Evolutionary conservation across 108 stramenopile genomes (phyloP), one percentile per base, ranked within the genome.

Genomic region (Cyclotella choctawhatcheeana): DNA sequence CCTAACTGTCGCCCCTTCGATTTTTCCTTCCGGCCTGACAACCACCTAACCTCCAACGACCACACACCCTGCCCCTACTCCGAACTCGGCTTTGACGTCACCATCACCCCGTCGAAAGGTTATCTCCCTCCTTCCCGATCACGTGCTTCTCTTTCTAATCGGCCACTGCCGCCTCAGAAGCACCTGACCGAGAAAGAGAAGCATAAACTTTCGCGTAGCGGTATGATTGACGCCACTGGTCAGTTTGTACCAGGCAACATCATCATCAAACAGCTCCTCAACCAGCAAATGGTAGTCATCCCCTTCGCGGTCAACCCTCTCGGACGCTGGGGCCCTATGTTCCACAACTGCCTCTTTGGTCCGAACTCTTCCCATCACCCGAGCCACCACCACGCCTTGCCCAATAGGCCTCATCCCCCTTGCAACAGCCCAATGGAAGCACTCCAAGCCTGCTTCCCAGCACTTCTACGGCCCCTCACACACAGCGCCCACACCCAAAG

Each of bases 321-420:
- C 26, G 61, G 61, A 8, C 40, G 33, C 0, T 27, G 40, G 2
- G 61, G 40, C 40, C 21, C n/a, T 0, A 44, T 62, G 26, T 26
- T 40, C 61, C 61, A 40, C 27, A 40, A 34, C 4, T 62, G 35
- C 5, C 61, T 62, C 20, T 62, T 62, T 17, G 61, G 35, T 22
- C 54, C 37, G 8, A 48, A n/a, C n/a, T n/a, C 47, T 17, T 8
- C 17, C n/a, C 8, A 4, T n/a, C 47, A n/a, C 12, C 47, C 17
- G 8, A 4, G n/a, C n/a, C 17, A 17, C 47, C 18, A n/a, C 47
- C 4, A 4, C 8, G 12, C 47, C 47, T n/a, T n/a, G 17, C 4
- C 47, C 47, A n/a, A 4, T 48, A 4, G 47, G 47, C n/a, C 8
- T 48, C 17, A 48, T 48, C 47, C 47, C 8, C 17, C 8, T n/a